Evolutionary conservation across 192 early-diverging fungal species (phyloP), one percentile per base, ranked within the genome.

Genomic region (Rhizophlyctis rosea): DNA sequence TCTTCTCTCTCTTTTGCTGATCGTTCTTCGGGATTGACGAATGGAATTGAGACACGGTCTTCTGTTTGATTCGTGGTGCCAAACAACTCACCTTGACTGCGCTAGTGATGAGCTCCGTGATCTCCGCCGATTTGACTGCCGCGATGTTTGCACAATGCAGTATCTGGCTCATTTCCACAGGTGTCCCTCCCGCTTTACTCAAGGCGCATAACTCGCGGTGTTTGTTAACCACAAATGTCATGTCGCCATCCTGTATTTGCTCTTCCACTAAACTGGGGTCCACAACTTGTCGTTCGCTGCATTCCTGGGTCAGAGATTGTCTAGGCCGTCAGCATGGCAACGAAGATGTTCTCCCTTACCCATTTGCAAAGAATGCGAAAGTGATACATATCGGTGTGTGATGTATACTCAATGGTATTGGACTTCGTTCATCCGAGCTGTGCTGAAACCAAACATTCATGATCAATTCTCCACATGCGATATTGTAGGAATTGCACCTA

Each of bases 321-420:
- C 5, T n/a, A 39, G 30, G 29, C 24, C 13, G 27, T 18, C 16
- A 47, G 28, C 21, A n/a, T 25, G 29, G 3, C 34, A 29, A 47
- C 35, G n/a, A 30, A 18, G 63, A 67, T 31, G 29, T 3, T 16
- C 33, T 18, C 21, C 29, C 74, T 51, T 78, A 89, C 87, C 87
- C 91, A 5, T 80, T 76, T 48, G 90, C 88, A 74, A 96, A 95
- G 67, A 99, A 92, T 1, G 82, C 92, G 80, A 99, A 98, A 34
- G 94, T 85, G 25, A 91, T 79, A 65, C 90, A 95, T 18, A 98
- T 88, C 30, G 97, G 97, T 55, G 92, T 89, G 74, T 99, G 95
- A 63, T 97, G 93, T 23, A 99, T 81, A 65, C 90, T 93, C 32
- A 99, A 77, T 4, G 97, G 93, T 31, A 99, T 95, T 24, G 92